Evolutionary conservation across 371 early-diverging fungal species (phyloP), one percentile per base, ranked within the genome.

Genomic region (Thermomucor indicae-seudaticae): DNA sequence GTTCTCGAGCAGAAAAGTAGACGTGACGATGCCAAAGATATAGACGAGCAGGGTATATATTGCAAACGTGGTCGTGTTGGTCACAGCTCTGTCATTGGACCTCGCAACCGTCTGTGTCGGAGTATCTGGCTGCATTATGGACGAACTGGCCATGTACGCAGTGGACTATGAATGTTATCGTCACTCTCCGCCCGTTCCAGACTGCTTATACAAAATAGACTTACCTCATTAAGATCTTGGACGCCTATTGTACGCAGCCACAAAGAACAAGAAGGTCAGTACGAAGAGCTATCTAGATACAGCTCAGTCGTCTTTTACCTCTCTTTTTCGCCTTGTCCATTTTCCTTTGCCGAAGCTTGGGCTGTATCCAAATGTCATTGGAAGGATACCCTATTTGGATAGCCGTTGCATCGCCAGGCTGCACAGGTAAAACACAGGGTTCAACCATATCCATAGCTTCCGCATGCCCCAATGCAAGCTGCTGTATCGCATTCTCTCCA

Each of bases 1-100:
- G 40, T 57, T 69, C 43, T 78, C 79, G 41, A 78, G 57, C 14
- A 78, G 47, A 46, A 78, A 78, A 0, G 76, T 73, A 25, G 76
- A 75, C 6, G 79, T 78, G 35, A 78, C 71, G 43, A 78, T 78
- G 39, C 79, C 79, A 55, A 78, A 78, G 44, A 75, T 66, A 61
- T 78, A 78, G 17, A 78, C 67, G 16, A 75, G 49, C 10, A 78
- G 60, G 12, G 79, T 78, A 51, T 78, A 78, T 10, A 78, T 45
- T 7, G 75, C 79, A 62, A 78, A 78, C 7, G 79, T 78, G 1
- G 73, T 70, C 1, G 79, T 78, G 42, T 68, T 72, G 34, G 69
- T 73, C 5, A 78, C 66, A 4, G 73, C 59, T 17, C 65, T 58
- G 30, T 75, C 70, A 39, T 72, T 67, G 12, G 55, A 51, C 47